Percentiles rank a stretch among this genome's conserved stretches.
Conservation (phyloP, 345 rosid genomes). For the Orychophragmus violaceus region DNA sequence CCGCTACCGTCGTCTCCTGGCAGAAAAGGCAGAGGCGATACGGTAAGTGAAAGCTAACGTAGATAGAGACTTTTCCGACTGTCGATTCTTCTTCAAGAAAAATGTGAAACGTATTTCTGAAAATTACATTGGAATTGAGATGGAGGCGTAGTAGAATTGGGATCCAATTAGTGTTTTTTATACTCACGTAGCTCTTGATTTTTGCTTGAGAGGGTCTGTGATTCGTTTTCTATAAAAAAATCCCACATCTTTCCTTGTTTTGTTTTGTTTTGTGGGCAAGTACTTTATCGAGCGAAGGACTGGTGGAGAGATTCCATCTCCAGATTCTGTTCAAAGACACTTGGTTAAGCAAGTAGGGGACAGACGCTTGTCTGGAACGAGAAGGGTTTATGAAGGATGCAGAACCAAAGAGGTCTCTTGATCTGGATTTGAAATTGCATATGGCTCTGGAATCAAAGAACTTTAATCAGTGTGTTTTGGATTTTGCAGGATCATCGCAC, state of each 20-base stretch:
- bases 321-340: constrained; percentile 14
- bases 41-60: background rate
- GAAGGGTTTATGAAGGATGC: constrained; percentile 6
- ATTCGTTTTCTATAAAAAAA: background rate
- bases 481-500: constrained; percentile 1
- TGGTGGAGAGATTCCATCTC: constrained; percentile 18
- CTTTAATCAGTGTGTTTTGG: background rate
- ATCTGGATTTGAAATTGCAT: background rate
- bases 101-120: no score
- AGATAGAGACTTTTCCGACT: background rate
- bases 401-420: constrained; percentile 14
- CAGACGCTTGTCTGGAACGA: constrained; percentile 7
- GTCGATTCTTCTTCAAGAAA: background rate
- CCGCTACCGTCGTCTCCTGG: background rate
- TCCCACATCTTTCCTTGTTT: background rate
- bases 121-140: background rate
- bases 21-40: background rate
- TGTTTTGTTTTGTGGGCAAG: background rate
- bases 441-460: background rate
- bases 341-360: background rate
- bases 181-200: background rate
- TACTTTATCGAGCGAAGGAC: constrained; percentile 5
- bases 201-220: background rate
- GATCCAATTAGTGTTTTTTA: background rate
- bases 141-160: background rate